Evolutionary conservation across 2,329 filamentous ascomycete species (phyloP).

Genomic region (Aureobasidium sp.): DNA sequence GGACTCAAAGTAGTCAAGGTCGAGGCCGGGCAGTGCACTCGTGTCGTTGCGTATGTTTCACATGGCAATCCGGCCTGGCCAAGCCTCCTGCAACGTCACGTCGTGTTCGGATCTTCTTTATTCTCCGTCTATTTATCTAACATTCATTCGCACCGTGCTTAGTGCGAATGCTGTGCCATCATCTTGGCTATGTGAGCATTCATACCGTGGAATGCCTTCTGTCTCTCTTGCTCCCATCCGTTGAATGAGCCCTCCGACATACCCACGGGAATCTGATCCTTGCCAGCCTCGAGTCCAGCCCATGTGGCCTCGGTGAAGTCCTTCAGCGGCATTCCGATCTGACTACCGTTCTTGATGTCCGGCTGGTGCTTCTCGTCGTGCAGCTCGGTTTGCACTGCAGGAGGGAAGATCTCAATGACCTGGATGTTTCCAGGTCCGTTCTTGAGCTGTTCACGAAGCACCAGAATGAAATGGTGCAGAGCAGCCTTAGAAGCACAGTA

Average conservation of each 20-base stretch:
- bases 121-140: background rate
- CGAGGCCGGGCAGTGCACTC: background rate
- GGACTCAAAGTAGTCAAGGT: background rate
- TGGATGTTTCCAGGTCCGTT: constrained; percentile 39
- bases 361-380: constrained; percentile 48
- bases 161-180: constrained; percentile 11
- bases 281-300: constrained; percentile 34
- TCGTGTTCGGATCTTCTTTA: background rate
- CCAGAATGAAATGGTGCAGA: constrained; percentile 45
- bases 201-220: constrained; percentile 32
- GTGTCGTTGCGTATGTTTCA: constrained; percentile 5
- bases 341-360: constrained; percentile 37
- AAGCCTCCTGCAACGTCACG: constrained; percentile 7
- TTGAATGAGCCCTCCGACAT: constrained; percentile 36
- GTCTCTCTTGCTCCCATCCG: constrained; percentile 36
- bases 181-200: constrained; percentile 14
- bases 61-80: constrained; percentile 3
- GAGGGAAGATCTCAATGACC: constrained; percentile 48
- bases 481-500: constrained; percentile 50
- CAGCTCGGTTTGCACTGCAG: constrained; percentile 49
- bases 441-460: constrained; percentile 42
- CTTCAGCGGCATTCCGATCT: constrained; percentile 46
- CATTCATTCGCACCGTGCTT: background rate
- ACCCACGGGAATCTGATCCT: constrained; percentile 46
- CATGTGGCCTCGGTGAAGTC: constrained; percentile 46